Evolutionary conservation across 2,329 filamentous ascomycete genomes (phyloP), one percentile per base, ranked within the genome.

Genomic region (Talaromyces pinophilus): DNA sequence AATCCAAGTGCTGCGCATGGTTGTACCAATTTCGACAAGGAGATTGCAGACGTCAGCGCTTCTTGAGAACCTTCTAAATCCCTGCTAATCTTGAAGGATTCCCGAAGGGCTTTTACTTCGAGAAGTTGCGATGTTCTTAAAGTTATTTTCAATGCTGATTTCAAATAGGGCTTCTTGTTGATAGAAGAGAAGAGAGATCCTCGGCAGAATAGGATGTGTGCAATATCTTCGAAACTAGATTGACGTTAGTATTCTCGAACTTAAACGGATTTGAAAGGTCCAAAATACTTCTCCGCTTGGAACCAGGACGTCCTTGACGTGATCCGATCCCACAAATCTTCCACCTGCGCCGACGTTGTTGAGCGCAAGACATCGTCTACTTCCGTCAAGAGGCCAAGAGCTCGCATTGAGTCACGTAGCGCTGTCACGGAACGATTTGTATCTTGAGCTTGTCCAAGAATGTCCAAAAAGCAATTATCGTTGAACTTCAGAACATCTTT

Each of bases 11-110:
- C 82, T 67, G 85, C 84, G 74, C 91, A 95, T 3, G 88, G 82
- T 5, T 82, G 76, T n/a, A 93, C 87, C 30, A 98, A 84, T 64
- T 92, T 88, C 13, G 88, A 91, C n/a, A 99, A 83, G 30, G 90
- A 88, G 2, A 93, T 95, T 13, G 93, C 91, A 13, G 93, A 87
- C 69, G 93, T 93, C 30, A 99, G 80, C 0, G 93, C 94, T 72
- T 96, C 93, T 74, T 98, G 93, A 1, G 91, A 86, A 3, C 90
- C 90, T 68, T 90, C 89, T 72, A 97, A 93, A 69, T 88, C 90
- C 55, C 93, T 87, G 71, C 91, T 92, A 28, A 96, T 86, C 5
- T 84, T 82, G 0, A 94, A 90, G 6, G 92, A 90, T 54, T 90
- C 83, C 2, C 96, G 82, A 72, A 96, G 86, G n/a, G 89, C 87